Base-by-base conservation (phyloP, 495 filamentous ascomycete genomes). In the Podospora sp. region DNA sequence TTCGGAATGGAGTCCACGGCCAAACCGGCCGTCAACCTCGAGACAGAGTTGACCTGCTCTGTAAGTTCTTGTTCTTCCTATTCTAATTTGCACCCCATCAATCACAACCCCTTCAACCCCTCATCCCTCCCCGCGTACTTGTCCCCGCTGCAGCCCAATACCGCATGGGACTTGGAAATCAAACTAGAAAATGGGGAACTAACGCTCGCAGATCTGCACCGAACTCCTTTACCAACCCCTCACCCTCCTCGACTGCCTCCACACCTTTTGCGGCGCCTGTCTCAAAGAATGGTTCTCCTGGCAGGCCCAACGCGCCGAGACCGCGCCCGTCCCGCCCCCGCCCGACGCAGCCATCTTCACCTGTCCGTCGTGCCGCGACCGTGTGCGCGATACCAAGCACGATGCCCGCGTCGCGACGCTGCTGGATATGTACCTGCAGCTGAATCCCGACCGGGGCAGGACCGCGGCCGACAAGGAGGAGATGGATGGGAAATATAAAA, bases 211-310 rank as follows among this genome's bases (percentile, higher is more conserved):
- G 94, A 97, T 99, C 70, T 99, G 95, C 79, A 94, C 94, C 66
- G 95, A 99, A 74, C 84, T 98, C 61, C 91, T 99, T 68, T 96
- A 92, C 82, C 92, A 97, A 76, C 95, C 95, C 21, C 87, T 98
- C 66, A 97, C 94, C 33, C 90, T 97, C 66, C 91, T 99, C 75
- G 92, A 98, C 82, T 99, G 95, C 76, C 88, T 99, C 1, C 95
- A 99, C 81, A 96, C 94, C 46, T 98, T 95, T 80, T 98, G 95
- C 81, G 95, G 92, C 65, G 90, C 91, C 29, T 99, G 95, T 75
- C 76, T 97, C 66, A 96, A 96, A 79, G 89, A 93, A 79, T 98
- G 95, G 95, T 99, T 99, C 80, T 83, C 82, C 60, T 89, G 81
- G 62, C 83, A 87, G 61, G 84, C 85, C 21, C 78, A 63, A 65